Base-by-base conservation (phyloP, 1,284 basidiomycete genomes). In the Malassezia globosa region DNA sequence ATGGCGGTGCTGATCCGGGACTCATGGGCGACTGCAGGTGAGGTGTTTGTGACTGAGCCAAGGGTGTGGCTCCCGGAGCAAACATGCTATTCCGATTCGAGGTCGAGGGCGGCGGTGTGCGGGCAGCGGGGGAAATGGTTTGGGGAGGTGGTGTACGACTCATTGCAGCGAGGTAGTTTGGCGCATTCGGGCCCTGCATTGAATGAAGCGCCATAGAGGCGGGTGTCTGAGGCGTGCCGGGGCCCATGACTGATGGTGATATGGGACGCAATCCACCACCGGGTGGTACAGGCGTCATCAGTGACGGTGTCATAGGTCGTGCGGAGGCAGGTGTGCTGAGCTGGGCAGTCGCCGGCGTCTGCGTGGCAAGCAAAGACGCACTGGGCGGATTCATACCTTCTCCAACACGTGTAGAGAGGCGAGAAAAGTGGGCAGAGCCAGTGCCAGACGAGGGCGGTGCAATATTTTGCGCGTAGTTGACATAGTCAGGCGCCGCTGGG, bases 391-490 rank as follows among this genome's bases (percentile, higher is more conserved):
- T 45, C 7, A 54, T 18, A 11, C 41, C 47, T 35, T 55, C 61
- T 1, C 54, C 51, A 5, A 55, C 59, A 7, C 68, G 53, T 19
- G 56, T 63, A 3, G 60, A 59, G 36, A 60, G 56, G 19, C 68
- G 65, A 24, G 60, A 54, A 48, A 71, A 71, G 37, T 60, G 56
- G 19, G 68, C 68, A 5, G 51, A 58, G 27, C 61, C 58, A 3
- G 48, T 37, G 2, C 62, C 60, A n/a, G 59, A 37, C 18, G 60
- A 35, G 3, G 65, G 63, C 35, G 58, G 59, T n/a, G 62, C 59
- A 23, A 66, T 65, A 10, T 63, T 67, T 35, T 61, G 62, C 7
- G 61, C 65, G 26, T 66, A 69, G 48, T 71, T 69, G 55, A 71
- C 62, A 51, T 67, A 71, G 46, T 69, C 66, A 8, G 68, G 68